Percentiles rank a stretch among this genome's conserved stretches.
These are phyloP conservation scores for Mimosa pudica DNA, from an alignment of 306 rosid genomes.

Conservation along the genomic window DNA sequence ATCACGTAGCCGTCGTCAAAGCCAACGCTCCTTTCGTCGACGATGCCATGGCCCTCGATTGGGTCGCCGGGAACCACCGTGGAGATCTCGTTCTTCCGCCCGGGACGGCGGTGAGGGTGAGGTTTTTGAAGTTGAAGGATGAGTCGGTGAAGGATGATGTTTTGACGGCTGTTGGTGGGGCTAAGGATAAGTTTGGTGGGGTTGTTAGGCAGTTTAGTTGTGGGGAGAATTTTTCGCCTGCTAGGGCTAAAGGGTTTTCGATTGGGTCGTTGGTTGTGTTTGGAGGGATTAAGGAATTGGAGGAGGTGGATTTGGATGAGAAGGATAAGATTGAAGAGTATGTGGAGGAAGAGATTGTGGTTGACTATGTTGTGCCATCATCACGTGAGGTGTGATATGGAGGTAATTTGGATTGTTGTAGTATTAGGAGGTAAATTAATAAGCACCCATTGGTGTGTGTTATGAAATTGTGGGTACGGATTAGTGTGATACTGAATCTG, in stretches of 20 bases:
- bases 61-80: constrained; percentile 42
- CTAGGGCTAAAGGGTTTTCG: constrained; percentile 69
- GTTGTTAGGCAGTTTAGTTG: constrained; percentile 39
- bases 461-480: not conserved
- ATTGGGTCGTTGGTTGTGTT: constrained; percentile 62
- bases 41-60: constrained; percentile 74
- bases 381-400: constrained; percentile 26
- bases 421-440: not conserved
- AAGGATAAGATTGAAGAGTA: constrained; percentile 60
- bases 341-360: constrained; percentile 48
- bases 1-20: constrained; percentile 56
- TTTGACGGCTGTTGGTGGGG: constrained; percentile 46
- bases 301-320: constrained; percentile 42
- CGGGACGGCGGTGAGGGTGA: constrained; percentile 50
- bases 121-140: constrained; percentile 67
- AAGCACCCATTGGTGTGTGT: not conserved
- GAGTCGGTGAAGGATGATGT: constrained; percentile 33
- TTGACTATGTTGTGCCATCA: constrained; percentile 51
- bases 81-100: constrained; percentile 28
- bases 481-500: not conserved
- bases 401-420: constrained; percentile 18
- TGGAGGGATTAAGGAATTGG: constrained; percentile 45
- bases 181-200: constrained; percentile 40
- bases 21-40: constrained; percentile 44
- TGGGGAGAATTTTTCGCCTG: constrained; percentile 76